phyloP scores from a whole-genome alignment of 768 basidiomycete genomes.

The Tricholoma sp. region DNA sequence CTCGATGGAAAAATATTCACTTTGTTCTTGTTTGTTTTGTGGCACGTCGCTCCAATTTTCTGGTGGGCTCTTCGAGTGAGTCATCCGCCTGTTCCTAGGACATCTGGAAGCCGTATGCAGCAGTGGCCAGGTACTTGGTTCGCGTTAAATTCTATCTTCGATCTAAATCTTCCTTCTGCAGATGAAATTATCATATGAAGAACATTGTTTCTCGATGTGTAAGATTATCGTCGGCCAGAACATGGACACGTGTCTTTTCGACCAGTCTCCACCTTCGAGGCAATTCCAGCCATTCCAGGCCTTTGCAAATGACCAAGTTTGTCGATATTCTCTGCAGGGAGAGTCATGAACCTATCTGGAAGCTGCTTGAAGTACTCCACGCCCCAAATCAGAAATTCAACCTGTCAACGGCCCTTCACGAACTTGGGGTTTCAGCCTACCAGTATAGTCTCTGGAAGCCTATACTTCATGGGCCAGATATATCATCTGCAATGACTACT shows the following conservation, averaged over 20 bases:
- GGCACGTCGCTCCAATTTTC: conserved; percentile 17
- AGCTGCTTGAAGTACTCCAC: conserved; percentile 30
- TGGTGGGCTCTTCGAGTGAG: too few species aligned
- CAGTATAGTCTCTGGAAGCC: conserved; percentile 38
- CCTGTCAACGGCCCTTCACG: conserved; percentile 24
- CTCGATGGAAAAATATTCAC: conserved; percentile 10
- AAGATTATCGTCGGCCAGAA: conserved; percentile 3
- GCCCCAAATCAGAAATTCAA: conserved; percentile 17
- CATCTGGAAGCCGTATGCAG: neutral
- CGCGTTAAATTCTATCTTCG: neutral
- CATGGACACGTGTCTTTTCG: conserved; percentile 12
- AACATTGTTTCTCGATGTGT: conserved; percentile 12
- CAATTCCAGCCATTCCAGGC: conserved; percentile 13
- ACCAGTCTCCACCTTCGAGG: conserved; percentile 10
- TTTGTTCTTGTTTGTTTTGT: conserved; percentile 30
- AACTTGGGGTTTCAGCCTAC: conserved; percentile 26
- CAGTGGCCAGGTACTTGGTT: neutral
- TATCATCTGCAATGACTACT: conserved; percentile 24
- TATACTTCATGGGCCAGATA: conserved; percentile 27
- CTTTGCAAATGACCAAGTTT: conserved; percentile 24
- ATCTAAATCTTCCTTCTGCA: neutral
- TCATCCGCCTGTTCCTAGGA: too few species aligned
- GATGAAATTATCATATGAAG: conserved; percentile 20
- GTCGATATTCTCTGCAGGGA: conserved; percentile 28
- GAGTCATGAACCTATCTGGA: conserved; percentile 38